Conservation (phyloP, 305 asterid genomes). For the Solanum hybrid region DNA sequence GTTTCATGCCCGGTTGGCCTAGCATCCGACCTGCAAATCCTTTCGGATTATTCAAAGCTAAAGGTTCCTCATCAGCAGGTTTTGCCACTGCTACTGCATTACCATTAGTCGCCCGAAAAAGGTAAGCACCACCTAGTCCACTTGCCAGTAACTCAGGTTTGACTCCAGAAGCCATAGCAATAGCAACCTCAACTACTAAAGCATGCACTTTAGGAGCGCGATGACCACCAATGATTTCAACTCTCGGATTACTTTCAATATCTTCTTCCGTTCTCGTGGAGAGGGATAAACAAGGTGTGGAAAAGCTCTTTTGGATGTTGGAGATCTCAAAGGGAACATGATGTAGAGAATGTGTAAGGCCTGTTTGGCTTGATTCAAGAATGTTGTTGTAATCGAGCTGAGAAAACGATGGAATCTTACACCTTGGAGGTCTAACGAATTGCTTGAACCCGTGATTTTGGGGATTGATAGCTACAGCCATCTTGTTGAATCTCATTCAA, state of each 20-base stretch:
- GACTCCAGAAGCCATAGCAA: constrained; percentile 68
- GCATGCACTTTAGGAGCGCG: constrained; percentile 51
- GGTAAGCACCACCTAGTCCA: constrained; percentile 87
- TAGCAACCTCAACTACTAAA: constrained; percentile 67
- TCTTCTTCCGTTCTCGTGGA: constrained; percentile 29
- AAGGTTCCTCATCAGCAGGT: constrained; percentile 86
- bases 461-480: constrained; percentile 73
- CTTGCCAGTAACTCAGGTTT: constrained; percentile 60
- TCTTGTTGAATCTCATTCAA: constrained; percentile 50
- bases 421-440: constrained; percentile 60
- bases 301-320: constrained; percentile 58
- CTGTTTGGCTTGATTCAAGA: constrained; percentile 22
- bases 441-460: constrained; percentile 61
- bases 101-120: constrained; percentile 43
- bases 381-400: constrained; percentile 49
- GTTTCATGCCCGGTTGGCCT: constrained; percentile 81
- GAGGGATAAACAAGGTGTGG: constrained; percentile 72
- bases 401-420: constrained; percentile 72
- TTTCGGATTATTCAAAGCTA: constrained; percentile 75
- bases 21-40: constrained; percentile 69
- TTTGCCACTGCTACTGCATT: constrained; percentile 62
- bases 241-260: constrained; percentile 28
- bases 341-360: constrained; percentile 1
- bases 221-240: constrained; percentile 61
- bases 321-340: constrained; percentile 25